A percentile compares a stretch with the other conserved stretches of the same genome.
These are phyloP conservation scores for Ogataea angusta DNA, from an alignment of 805 yeast species.

Conservation along the genomic window DNA sequence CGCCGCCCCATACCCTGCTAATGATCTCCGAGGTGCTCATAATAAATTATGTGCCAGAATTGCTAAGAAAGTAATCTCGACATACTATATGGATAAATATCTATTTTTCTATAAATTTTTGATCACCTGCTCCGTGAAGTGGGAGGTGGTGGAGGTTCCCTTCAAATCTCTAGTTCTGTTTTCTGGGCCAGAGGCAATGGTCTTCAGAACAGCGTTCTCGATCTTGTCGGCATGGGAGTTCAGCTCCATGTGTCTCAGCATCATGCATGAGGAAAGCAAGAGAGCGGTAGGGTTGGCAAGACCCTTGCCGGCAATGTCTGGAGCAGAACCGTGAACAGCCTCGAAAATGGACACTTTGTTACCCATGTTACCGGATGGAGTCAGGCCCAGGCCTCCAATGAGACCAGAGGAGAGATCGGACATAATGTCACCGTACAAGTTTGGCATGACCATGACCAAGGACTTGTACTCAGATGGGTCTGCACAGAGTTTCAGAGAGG, in stretches of 20 bases:
- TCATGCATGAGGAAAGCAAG: slow-evolving; percentile 93
- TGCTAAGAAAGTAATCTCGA: neutral
- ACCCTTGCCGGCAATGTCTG: slow-evolving; percentile 98
- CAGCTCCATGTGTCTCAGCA: slow-evolving; percentile 98
- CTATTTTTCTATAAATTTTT: slow-evolving; percentile 48
- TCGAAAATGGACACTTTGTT: slow-evolving; percentile 96
- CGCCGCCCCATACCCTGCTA: slow-evolving; percentile 50
- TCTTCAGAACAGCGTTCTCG: slow-evolving; percentile 79
- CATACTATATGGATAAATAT: slow-evolving; percentile 5
- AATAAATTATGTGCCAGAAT: neutral
- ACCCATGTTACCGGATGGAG: slow-evolving; percentile 99
- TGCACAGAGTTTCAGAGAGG: slow-evolving; percentile 84
- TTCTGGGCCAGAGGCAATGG: slow-evolving; percentile 94
- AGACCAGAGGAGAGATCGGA: slow-evolving; percentile 97
- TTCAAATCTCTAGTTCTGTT: slow-evolving; percentile 96
- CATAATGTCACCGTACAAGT: slow-evolving; percentile 98
- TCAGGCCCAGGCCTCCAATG: slow-evolving; percentile 97
- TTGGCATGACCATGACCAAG: slow-evolving; percentile 95
- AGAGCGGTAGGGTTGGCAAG: slow-evolving; percentile 98
- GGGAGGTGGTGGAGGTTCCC: slow-evolving; percentile 85
- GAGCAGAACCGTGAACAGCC: slow-evolving; percentile 99
- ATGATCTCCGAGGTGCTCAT: slow-evolving; percentile 33
- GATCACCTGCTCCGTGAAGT: slow-evolving; percentile 91
- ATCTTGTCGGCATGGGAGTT: slow-evolving; percentile 76
- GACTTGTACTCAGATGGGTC: slow-evolving; percentile 86